Conservation (phyloP, 331 rosid genomes). For the Prunus yedoensis region DNA sequence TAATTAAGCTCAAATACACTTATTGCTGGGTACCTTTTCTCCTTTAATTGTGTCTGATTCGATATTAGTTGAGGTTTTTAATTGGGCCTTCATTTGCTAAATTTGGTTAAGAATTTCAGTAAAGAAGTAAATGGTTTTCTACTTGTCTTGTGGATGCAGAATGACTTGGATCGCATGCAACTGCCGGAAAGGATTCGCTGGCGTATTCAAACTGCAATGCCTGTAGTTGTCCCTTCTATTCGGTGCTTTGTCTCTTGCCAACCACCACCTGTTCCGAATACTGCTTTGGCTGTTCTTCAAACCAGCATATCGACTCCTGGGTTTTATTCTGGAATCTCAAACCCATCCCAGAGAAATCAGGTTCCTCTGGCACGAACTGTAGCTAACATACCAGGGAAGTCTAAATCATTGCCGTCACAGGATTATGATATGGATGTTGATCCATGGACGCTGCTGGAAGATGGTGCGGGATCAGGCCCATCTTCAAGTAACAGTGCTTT, state of each 20-base stretch:
- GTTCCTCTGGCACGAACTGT: conserved; percentile 43
- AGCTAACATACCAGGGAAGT: conserved; percentile 59
- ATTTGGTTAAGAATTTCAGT: not conserved
- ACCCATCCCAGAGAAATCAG: conserved; percentile 50
- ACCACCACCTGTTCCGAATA: conserved; percentile 61
- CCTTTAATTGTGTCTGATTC: not conserved
- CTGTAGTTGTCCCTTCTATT: conserved; percentile 53
- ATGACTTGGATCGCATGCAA: conserved; percentile 76
- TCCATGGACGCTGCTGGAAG: conserved; percentile 96
- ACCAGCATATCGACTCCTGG: conserved; percentile 47
- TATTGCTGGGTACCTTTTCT: not conserved
- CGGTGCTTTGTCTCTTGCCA: conserved; percentile 72
- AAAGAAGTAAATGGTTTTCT: not conserved
- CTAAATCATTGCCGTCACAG: conserved; percentile 48
- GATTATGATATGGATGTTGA: conserved; percentile 78
- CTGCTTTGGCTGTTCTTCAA: conserved; percentile 64
- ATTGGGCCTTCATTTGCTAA: not conserved
- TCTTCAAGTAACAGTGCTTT: conserved; percentile 57
- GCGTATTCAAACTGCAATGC: conserved; percentile 98
- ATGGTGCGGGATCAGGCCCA: conserved; percentile 84
- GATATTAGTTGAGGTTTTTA: not conserved
- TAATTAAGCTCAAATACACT: not conserved
- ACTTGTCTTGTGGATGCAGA: conserved; percentile 47
- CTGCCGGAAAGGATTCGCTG: conserved; percentile 78
- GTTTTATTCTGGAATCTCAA: conserved; percentile 40